Conservation (phyloP, 192 early-diverging fungal genomes). For the Rhizophlyctis rosea region DNA sequence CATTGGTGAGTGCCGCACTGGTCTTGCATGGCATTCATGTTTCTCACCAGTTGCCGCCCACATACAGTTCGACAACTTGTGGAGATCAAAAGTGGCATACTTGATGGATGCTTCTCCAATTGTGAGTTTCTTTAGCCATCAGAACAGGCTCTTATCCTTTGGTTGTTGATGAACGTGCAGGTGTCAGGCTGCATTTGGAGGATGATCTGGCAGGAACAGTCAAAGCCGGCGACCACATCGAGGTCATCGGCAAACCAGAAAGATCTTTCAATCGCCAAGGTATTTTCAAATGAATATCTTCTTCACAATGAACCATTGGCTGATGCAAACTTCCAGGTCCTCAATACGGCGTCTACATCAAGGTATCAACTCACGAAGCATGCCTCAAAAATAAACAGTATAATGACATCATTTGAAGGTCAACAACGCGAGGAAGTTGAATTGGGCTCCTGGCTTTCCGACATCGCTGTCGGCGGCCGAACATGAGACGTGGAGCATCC, state of each 20-base stretch:
- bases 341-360: neutral
- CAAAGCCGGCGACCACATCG: conserved; percentile 9
- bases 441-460: neutral
- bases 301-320: neutral
- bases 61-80: conserved; percentile 8
- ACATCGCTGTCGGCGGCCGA: neutral
- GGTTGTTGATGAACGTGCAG: neutral
- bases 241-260: conserved; percentile 8
- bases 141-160: neutral
- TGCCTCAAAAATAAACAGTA: neutral
- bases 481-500: neutral
- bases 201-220: conserved; percentile 6
- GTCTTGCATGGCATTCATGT: neutral
- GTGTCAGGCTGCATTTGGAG: conserved; percentile 8
- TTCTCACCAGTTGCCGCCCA: neutral
- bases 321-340: neutral
- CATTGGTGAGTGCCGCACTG: neutral
- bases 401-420: neutral
- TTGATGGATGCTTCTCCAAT: conserved; percentile 15
- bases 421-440: conserved; percentile 5
- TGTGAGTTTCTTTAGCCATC: neutral
- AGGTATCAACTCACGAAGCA: too few relatives aligned
- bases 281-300: neutral
- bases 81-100: neutral
- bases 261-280: neutral